phyloP scores from a whole-genome alignment of 179 eudicot species.

The Beta macrorhiza region DNA sequence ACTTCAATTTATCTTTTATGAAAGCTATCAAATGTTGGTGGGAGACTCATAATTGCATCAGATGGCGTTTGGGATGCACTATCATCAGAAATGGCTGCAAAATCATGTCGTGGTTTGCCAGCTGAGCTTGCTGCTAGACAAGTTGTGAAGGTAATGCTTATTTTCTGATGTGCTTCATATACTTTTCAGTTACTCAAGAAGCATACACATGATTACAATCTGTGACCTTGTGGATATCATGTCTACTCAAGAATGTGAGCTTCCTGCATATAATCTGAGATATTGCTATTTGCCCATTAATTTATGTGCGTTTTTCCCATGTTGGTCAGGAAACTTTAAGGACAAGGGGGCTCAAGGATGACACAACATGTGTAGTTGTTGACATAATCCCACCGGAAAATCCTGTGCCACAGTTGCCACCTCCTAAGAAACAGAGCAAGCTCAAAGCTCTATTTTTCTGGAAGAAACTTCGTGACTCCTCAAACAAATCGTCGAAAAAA shows the following conservation, averaged over 20 bases:
- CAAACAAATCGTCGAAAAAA: slow-evolving; percentile 61
- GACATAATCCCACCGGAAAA: slow-evolving; percentile 81
- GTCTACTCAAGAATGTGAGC: not conserved
- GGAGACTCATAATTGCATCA: slow-evolving; percentile 84
- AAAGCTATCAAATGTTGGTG: slow-evolving; percentile 69
- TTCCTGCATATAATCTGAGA: no score
- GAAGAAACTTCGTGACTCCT: slow-evolving; percentile 49
- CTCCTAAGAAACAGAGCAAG: slow-evolving; percentile 59
- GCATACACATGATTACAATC: slow-evolving; percentile 3
- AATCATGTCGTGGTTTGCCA: slow-evolving; percentile 84
- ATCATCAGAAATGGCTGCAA: slow-evolving; percentile 71
- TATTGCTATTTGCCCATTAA: not conserved
- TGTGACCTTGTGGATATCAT: not conserved
- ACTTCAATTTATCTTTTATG: slow-evolving; percentile 4
- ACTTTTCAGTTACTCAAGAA: not conserved
- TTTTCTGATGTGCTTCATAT: not conserved
- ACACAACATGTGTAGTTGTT: slow-evolving; percentile 84
- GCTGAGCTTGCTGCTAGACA: slow-evolving; percentile 87
- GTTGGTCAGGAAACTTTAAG: slow-evolving; percentile 68
- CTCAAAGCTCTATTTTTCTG: slow-evolving; percentile 59
- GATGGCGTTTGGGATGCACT: slow-evolving; percentile 94
- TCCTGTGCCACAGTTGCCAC: slow-evolving; percentile 39
- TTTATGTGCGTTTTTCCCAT: not conserved
- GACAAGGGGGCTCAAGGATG: slow-evolving; percentile 80
- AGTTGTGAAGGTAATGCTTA: slow-evolving; percentile 64